Evolutionary conservation across 139 green algal species (phyloP), one percentile per base, ranked within the genome.

Genomic region (Axilococcus clingmanii): DNA sequence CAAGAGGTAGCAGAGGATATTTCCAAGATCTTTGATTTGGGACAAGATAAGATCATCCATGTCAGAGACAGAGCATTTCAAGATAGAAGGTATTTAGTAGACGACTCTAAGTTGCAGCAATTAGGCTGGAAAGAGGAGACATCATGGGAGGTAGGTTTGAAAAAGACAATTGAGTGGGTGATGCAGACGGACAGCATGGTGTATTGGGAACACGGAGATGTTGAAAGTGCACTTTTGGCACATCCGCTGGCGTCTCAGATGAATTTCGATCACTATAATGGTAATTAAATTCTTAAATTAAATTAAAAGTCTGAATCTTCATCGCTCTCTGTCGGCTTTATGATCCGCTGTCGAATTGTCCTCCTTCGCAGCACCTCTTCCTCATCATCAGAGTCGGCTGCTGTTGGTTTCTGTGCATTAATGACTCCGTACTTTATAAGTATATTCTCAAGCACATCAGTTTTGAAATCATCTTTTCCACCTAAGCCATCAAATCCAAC

Each of bases 11-110:
- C 79, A 0, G 19, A 38, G 0, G 74, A 86, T 57, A 83, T 89
- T 22, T 55, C 27, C 22, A 59, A 59, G 15, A 58, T 63, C 47
- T 78, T 90, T 41, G 61, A 78, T 12, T 29, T 87, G 52, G 52
- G 54, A 14, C 42, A 68, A 40, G 43, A 60, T 29, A 75, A 78
- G 35, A 44, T 81, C 15, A 40, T 41, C 19, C 62, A 81, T 37
- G 76, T 85, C 15, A 53, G 61, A 42, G 87, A 95, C 53, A 69
- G 87, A 15, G 81, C 82, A 0, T 95, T 95, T 72, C 93, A 95
- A 35, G 86, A 95, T 61, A 74, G 78, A 42, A 68, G 89, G 6
- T 98, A 98, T 69, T 97, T 86, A 79, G 92, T 98, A 48, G 86
- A 83, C 40, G 78, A 84, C 57, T 58, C 81, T 27, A 97, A 97